Percentiles rank a stretch among this genome's conserved stretches.
These are phyloP conservation scores for Colletotrichum eleusines DNA, from an alignment of 2,329 filamentous ascomycete species.

Conservation along the genomic window DNA sequence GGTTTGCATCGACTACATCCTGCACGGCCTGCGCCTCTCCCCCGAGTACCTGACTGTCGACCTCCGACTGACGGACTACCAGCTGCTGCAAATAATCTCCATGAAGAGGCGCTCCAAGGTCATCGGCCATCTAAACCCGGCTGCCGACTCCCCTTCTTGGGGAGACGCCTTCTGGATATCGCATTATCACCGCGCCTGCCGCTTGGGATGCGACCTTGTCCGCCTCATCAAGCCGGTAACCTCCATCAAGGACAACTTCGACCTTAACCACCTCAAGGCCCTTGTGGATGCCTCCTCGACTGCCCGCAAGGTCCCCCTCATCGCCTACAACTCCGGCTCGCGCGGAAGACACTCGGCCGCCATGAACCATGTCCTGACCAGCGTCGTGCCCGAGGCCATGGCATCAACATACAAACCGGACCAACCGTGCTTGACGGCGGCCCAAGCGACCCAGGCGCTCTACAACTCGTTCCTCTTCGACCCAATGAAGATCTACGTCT, in stretches of 20 bases:
- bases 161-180: constrained; percentile 65
- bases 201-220: constrained; percentile 71
- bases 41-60: constrained; percentile 75
- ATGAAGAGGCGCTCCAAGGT: constrained; percentile 69
- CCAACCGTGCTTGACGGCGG: constrained; percentile 63
- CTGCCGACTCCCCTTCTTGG: constrained; percentile 64
- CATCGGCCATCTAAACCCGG: constrained; percentile 67
- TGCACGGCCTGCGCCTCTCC: constrained; percentile 70
- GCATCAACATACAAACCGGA: constrained; percentile 42
- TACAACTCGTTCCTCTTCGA: constrained; percentile 76
- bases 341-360: constrained; percentile 74
- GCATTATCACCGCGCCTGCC: constrained; percentile 69
- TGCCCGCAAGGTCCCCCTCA: constrained; percentile 63
- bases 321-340: constrained; percentile 74
- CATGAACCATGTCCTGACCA: constrained; percentile 74
- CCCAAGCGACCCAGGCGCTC: constrained; percentile 73
- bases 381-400: constrained; percentile 64
- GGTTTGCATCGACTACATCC: constrained; percentile 67
- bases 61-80: constrained; percentile 65
- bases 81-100: constrained; percentile 63
- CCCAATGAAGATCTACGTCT: constrained; percentile 78
- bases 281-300: constrained; percentile 58
- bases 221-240: constrained; percentile 70
- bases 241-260: constrained; percentile 72
- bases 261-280: constrained; percentile 67